Evolutionary conservation across 1,284 basidiomycete species (phyloP).

Genomic region (Heliocybe sulcata): DNA sequence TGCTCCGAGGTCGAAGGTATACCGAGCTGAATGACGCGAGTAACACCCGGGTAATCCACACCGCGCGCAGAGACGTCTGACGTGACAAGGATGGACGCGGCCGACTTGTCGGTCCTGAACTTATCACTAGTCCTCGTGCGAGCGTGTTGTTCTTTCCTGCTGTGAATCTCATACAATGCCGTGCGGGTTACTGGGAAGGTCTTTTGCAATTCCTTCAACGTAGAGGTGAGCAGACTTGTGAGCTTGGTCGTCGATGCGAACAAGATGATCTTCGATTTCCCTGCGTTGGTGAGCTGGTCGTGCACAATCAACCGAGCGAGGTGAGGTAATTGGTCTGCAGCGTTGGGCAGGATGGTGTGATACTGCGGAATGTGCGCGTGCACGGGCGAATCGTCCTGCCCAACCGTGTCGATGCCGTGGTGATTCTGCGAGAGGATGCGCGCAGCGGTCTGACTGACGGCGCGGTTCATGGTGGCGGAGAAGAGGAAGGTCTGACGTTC

Average conservation of each 20-base stretch:
- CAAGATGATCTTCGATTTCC: slow-evolving; percentile 75
- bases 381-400: slow-evolving; percentile 47
- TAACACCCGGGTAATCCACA: slow-evolving; percentile 87
- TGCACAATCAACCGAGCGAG: slow-evolving; percentile 79
- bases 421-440: slow-evolving; percentile 44
- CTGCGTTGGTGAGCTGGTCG: slow-evolving; percentile 78
- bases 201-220: slow-evolving; percentile 47
- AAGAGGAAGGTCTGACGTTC: slow-evolving; percentile 91
- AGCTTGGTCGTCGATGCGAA: slow-evolving; percentile 90
- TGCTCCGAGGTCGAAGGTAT: slow-evolving; percentile 66
- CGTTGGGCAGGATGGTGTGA: slow-evolving; percentile 65
- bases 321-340: slow-evolving; percentile 74
- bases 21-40: slow-evolving; percentile 91
- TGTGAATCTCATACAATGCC: slow-evolving; percentile 81
- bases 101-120: slow-evolving; percentile 60
- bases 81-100: slow-evolving; percentile 70
- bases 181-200: slow-evolving; percentile 43
- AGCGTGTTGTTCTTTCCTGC: slow-evolving; percentile 61
- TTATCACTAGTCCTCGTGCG: slow-evolving; percentile 59
- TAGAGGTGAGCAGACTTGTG: slow-evolving; percentile 68
- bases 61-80: slow-evolving; percentile 91
- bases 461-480: slow-evolving; percentile 77
- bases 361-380: slow-evolving; percentile 83
- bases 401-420: slow-evolving; percentile 60
- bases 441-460: slow-evolving; percentile 57